Evolutionary conservation across 2,329 filamentous ascomycete species (phyloP).

Genomic region (Cordyceps sp.): DNA sequence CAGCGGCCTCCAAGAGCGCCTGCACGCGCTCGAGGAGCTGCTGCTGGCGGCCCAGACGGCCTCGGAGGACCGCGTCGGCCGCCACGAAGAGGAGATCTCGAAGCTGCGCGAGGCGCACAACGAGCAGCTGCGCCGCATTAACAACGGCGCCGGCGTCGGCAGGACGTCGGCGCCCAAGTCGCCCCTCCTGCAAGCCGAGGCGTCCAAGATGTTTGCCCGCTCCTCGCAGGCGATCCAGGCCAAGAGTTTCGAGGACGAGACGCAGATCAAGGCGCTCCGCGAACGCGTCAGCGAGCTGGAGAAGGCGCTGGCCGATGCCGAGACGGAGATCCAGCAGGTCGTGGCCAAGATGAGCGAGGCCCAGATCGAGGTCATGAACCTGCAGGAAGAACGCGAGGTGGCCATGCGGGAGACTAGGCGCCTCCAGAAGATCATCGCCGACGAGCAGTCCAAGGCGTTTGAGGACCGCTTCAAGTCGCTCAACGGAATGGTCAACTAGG

Average conservation of each 20-base stretch:
- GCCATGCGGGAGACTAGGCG: slow-evolving; percentile 55
- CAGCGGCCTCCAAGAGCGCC: slow-evolving; percentile 62
- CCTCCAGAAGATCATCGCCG: slow-evolving; percentile 49
- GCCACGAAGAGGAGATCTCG: slow-evolving; percentile 74
- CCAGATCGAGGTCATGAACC: slow-evolving; percentile 67
- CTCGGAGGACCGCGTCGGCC: slow-evolving; percentile 67
- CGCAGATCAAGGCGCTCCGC: slow-evolving; percentile 60
- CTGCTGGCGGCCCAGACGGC: slow-evolving; percentile 69
- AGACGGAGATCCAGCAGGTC: slow-evolving; percentile 70
- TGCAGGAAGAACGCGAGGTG: slow-evolving; percentile 60
- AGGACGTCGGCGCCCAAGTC: slow-evolving; percentile 15
- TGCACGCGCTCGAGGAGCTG: slow-evolving; percentile 70
- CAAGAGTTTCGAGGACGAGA: slow-evolving; percentile 54
- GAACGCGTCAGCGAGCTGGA: slow-evolving; percentile 73
- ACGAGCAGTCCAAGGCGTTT: slow-evolving; percentile 38
- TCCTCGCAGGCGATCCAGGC: slow-evolving; percentile 34
- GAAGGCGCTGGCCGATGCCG: slow-evolving; percentile 40
- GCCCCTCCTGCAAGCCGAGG: slow-evolving; percentile 17
- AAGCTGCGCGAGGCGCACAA: slow-evolving; percentile 62
- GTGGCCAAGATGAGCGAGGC: slow-evolving; percentile 65
- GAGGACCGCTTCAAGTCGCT: slow-evolving; percentile 20
- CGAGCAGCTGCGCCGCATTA: slow-evolving; percentile 59
- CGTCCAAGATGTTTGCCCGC: slow-evolving; percentile 16
- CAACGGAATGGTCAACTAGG: slow-evolving; percentile 3
- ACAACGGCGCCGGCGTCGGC: slow-evolving; percentile 22